phyloP scores from a whole-genome alignment of 306 rosid genomes.

The Pterocarpus macrocarpus region DNA sequence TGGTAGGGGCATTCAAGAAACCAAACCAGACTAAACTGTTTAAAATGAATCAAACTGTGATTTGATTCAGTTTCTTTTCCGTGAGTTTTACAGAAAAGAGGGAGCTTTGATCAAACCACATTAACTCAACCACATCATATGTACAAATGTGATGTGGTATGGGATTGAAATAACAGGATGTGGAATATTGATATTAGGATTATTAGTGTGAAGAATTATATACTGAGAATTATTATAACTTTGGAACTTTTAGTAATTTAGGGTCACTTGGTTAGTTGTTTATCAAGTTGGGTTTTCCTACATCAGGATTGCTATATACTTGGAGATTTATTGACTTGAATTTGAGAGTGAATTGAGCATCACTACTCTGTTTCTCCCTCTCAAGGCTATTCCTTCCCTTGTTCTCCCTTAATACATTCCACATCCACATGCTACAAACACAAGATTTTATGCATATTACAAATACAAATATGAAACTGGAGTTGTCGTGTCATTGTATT shows the following conservation, averaged over 20 bases:
- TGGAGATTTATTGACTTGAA: conserved; percentile 36
- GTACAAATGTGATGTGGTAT: conserved; percentile 19
- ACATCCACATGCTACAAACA: conserved; percentile 25
- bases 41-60: conserved; percentile 27
- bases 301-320: conserved; percentile 21
- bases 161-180: conserved; percentile 12
- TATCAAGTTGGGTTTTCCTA: conserved; percentile 8
- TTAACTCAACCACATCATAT: conserved; percentile 22
- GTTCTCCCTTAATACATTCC: conserved; percentile 26
- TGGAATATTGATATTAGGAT: conserved; percentile 11
- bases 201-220: neutral
- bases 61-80: conserved; percentile 37
- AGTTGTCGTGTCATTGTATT: conserved; percentile 3
- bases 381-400: conserved; percentile 28
- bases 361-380: conserved; percentile 12
- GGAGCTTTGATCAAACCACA: conserved; percentile 31
- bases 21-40: conserved; percentile 30
- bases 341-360: conserved; percentile 25
- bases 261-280: conserved; percentile 5
- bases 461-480: conserved; percentile 7
- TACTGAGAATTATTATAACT: conserved; percentile 11
- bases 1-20: conserved; percentile 24
- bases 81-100: neutral
- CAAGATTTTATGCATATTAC: conserved; percentile 25
- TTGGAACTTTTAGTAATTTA: conserved; percentile 3